phyloP scores from a whole-genome alignment of 345 rosid species.

The Carallia brachiata region DNA sequence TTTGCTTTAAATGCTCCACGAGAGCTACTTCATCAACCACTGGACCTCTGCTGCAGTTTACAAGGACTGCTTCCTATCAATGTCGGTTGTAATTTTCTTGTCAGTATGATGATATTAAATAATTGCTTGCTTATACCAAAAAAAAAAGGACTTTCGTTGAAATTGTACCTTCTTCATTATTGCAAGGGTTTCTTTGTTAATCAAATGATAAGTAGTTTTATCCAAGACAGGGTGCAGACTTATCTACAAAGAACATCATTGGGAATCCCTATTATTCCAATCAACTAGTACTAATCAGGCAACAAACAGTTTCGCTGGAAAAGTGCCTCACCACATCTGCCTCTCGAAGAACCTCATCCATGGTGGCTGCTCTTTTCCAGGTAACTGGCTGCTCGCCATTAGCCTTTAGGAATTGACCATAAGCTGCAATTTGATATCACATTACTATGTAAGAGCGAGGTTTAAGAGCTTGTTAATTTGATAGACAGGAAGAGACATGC shows the following conservation, averaged over 20 bases:
- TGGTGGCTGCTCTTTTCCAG: slow-evolving; percentile 83
- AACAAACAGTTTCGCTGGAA: slow-evolving; percentile 7
- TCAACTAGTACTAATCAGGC: not conserved
- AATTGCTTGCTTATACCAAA: not conserved
- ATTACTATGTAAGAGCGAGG: slow-evolving; percentile 9
- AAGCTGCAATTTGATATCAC: slow-evolving; percentile 46
- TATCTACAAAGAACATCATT: slow-evolving; percentile 49
- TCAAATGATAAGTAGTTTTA: slow-evolving; percentile 91
- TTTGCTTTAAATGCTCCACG: slow-evolving; percentile 76
- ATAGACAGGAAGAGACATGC: slow-evolving; percentile 27
- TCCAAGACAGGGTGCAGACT: slow-evolving; percentile 95
- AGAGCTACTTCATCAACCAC: slow-evolving; percentile 93
- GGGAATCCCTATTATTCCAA: slow-evolving; percentile 1
- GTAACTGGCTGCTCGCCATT: slow-evolving; percentile 82
- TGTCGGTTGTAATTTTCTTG: not conserved
- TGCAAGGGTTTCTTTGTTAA: slow-evolving; percentile 89
- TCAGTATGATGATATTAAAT: not conserved
- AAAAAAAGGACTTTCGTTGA: not conserved
- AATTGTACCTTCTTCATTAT: slow-evolving; percentile 81
- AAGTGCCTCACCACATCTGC: slow-evolving; percentile 70
- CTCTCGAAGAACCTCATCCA: slow-evolving; percentile 89
- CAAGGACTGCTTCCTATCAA: slow-evolving; percentile 83
- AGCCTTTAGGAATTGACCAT: slow-evolving; percentile 77
- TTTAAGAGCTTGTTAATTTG: not conserved
- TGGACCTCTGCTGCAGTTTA: slow-evolving; percentile 95